A percentile compares a stretch with the other conserved stretches of the same genome.
These are phyloP conservation scores for Piper longum DNA, from an alignment of 164 flowering plant genomes.

Conservation along the genomic window DNA sequence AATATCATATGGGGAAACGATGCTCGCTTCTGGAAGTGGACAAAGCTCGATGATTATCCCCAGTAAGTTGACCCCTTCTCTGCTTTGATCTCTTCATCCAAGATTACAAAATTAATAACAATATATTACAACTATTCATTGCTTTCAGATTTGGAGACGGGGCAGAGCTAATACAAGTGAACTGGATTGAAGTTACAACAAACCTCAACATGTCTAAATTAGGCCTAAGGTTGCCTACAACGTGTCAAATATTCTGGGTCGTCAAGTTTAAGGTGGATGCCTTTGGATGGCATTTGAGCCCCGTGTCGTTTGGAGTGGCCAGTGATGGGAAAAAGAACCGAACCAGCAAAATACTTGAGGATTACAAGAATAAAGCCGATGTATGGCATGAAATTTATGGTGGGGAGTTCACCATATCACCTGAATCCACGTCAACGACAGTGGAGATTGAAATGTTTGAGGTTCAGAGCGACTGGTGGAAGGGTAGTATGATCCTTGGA, in stretches of 20 bases:
- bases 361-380: slow-evolving; percentile 4
- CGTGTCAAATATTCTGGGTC: slow-evolving; percentile 8
- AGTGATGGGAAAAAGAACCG: slow-evolving; percentile 4
- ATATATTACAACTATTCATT: too few species aligned
- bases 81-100: background rate
- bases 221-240: background rate
- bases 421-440: background rate
- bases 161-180: slow-evolving; percentile 18
- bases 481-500: slow-evolving; percentile 18
- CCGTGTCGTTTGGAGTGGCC: slow-evolving; percentile 8
- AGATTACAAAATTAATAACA: too few species aligned
- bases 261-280: slow-evolving; percentile 20
- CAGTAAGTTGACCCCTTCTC: background rate
- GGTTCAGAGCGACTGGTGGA: slow-evolving; percentile 21
- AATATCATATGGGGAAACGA: slow-evolving; percentile 14
- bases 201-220: slow-evolving; percentile 2
- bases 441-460: slow-evolving; percentile 20
- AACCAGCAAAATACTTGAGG: slow-evolving; percentile 4
- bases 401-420: slow-evolving; percentile 8
- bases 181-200: slow-evolving; percentile 17
- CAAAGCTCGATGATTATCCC: background rate
- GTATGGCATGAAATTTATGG: slow-evolving; percentile 13
- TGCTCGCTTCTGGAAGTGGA: slow-evolving; percentile 13
- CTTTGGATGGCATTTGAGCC: slow-evolving; percentile 21
- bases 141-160: slow-evolving; percentile 1